Base-by-base conservation (phyloP, 2,329 filamentous ascomycete genomes). In the Mariannaea sp. region DNA sequence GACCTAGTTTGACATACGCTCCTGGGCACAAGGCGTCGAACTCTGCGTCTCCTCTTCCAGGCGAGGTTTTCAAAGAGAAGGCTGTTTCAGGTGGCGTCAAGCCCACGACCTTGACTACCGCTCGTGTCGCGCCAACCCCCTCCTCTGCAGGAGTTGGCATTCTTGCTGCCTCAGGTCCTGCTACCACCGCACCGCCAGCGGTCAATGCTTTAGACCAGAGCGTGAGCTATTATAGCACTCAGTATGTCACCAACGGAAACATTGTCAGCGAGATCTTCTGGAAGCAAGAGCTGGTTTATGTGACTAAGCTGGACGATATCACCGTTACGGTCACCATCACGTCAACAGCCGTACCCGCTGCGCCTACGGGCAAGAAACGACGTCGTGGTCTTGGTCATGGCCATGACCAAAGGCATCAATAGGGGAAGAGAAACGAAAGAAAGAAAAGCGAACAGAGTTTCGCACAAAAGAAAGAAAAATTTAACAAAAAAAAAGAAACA, bases 181-280 rank as follows among this genome's bases (percentile, higher is more conserved):
- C 61, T n/a, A 65, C 66, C 4, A 68, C 67, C 3, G 8, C 22
- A 5, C 51, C 68, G 3, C 47, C 69, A 5, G 64, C 71, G 3
- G 59, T 55, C 7, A 38, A 41, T 46, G 45, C 63, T 4, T 61
- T 67, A 4, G 68, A 70, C 8, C 69, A 73, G 27, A 74, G 74
- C 53, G 63, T 70, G 48, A 71, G 61, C 52, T 70, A 61, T 58
- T 76, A 59, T 56, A 80, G 78, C 67, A 86, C 82, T 5, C 69
- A 83, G 59, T 84, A 76, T 56, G 56, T 79, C 40, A 85, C 82
- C 14, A 71, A 72, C 7, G 77, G 76, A 45, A 73, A 75, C 38
- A 61, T 77, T 6, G 79, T 87, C 10, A 76, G 75, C 56, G 79
- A 85, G 71, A 76, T 87, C 17, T 68, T 84, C 10, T 83, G 80